A percentile compares a stretch with the other conserved stretches of the same genome.
Conservation (phyloP, 352 stramenopile species). For the Pythium myriotylum region DNA sequence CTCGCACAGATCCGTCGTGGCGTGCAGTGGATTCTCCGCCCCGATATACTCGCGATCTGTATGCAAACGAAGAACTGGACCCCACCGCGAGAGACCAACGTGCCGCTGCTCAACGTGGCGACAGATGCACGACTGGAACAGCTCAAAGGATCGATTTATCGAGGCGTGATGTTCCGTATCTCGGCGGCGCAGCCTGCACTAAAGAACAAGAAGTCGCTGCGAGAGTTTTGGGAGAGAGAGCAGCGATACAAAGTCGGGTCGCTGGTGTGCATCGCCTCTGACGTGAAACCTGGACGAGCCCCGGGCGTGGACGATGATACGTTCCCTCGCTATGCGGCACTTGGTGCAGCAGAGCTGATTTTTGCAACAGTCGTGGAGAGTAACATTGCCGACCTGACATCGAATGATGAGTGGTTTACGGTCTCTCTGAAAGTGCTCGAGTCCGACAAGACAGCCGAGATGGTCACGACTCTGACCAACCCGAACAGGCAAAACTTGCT, state of each 20-base stretch:
- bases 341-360: constrained; percentile 30
- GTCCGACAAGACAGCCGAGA: constrained; percentile 6
- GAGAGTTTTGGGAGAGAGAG: constrained; percentile 28
- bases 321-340: constrained; percentile 33
- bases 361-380: constrained; percentile 28
- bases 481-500: constrained; percentile 28
- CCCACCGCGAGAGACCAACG: constrained; percentile 19
- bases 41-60: constrained; percentile 5
- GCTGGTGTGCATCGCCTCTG: constrained; percentile 27
- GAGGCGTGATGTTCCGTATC: constrained; percentile 28
- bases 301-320: constrained; percentile 23
- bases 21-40: constrained; percentile 27
- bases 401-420: constrained; percentile 32
- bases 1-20: constrained; percentile 29
- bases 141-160: constrained; percentile 27
- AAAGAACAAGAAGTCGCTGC: constrained; percentile 1
- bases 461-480: constrained; percentile 5
- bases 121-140: constrained; percentile 11
- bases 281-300: constrained; percentile 1
- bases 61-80: constrained; percentile 8
- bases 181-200: constrained; percentile 15
- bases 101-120: constrained; percentile 28
- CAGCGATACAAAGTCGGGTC: constrained; percentile 25
- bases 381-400: constrained; percentile 25
- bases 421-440: constrained; percentile 15